These are phyloP conservation scores for Podaxis sp. DNA, from an alignment of 768 basidiomycete species.

Conservation along the genomic window DNA sequence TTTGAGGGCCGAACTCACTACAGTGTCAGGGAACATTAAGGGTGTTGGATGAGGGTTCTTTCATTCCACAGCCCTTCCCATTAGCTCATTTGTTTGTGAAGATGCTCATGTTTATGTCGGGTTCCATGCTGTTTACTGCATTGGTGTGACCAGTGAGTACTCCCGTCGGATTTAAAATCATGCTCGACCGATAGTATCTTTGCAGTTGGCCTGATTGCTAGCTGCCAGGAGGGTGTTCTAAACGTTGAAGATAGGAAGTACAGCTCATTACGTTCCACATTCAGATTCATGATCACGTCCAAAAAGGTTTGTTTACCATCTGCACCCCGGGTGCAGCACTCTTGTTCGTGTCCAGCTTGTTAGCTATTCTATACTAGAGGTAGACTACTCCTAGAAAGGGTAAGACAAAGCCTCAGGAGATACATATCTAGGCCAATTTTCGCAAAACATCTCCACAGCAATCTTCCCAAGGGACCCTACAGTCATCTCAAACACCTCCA, in stretches of 20 bases:
- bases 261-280: constrained; percentile 10
- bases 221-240: constrained; percentile 52
- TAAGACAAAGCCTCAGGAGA: not conserved
- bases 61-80: not conserved
- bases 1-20: constrained; percentile 64
- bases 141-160: constrained; percentile 58
- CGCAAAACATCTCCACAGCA: constrained; percentile 1
- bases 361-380: constrained; percentile 53
- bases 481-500: constrained; percentile 4
- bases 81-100: constrained; percentile 25
- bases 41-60: constrained; percentile 61
- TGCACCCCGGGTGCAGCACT: constrained; percentile 48
- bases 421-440: not conserved
- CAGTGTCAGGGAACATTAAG: constrained; percentile 51
- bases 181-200: not conserved
- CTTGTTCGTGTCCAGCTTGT: constrained; percentile 35
- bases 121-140: constrained; percentile 69
- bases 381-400: constrained; percentile 31
- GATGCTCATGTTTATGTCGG: constrained; percentile 76
- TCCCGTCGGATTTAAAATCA: not conserved
- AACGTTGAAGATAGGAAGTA: not conserved
- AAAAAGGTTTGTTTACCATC: constrained; percentile 60
- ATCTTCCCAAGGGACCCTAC: constrained; percentile 5
- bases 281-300: constrained; percentile 60
- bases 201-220: constrained; percentile 68